A percentile compares a stretch with the other conserved stretches of the same genome.
Conservation (phyloP, 2,329 filamentous ascomycete species). For the Cladophialophora exuberans region DNA sequence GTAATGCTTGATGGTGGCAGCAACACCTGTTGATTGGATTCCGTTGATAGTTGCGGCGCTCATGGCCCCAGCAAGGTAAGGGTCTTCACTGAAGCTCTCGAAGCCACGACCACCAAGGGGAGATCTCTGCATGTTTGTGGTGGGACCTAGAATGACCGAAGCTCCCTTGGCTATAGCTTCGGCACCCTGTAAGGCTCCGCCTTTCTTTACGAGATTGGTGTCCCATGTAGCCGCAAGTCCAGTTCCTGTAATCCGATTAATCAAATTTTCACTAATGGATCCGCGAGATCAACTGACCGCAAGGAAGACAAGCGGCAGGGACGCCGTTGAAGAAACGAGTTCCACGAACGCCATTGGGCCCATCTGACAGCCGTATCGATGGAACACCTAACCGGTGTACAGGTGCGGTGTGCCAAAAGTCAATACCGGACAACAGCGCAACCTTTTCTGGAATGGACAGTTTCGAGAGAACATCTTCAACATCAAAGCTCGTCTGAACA, state of each 20-base stretch:
- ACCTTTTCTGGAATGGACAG: constrained; percentile 51
- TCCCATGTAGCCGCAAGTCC: constrained; percentile 82
- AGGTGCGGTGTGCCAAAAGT: constrained; percentile 71
- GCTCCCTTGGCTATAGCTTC: constrained; percentile 75
- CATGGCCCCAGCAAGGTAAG: constrained; percentile 73
- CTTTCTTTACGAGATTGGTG: constrained; percentile 66
- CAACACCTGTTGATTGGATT: constrained; percentile 72
- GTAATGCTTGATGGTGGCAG: constrained; percentile 74
- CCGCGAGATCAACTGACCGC: constrained; percentile 38
- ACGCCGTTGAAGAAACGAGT: constrained; percentile 69
- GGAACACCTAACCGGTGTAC: constrained; percentile 67
- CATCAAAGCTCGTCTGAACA: constrained; percentile 29
- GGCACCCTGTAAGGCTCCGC: constrained; percentile 71
- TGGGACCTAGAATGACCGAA: constrained; percentile 74
- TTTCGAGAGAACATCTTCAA: constrained; percentile 38
- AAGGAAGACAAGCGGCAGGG: constrained; percentile 76
- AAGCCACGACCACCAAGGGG: constrained; percentile 85
- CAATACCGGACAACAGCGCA: constrained; percentile 62
- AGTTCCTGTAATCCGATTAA: constrained; percentile 54
- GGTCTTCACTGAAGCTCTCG: constrained; percentile 85
- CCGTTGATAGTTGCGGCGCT: constrained; percentile 73
- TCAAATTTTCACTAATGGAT: too few relatives aligned
- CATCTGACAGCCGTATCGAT: constrained; percentile 68
- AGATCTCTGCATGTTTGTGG: constrained; percentile 79
- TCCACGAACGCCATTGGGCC: constrained; percentile 71